These are phyloP conservation scores for Tolypocladium nubicola DNA, from an alignment of 2,329 filamentous ascomycete species.

Conservation along the genomic window DNA sequence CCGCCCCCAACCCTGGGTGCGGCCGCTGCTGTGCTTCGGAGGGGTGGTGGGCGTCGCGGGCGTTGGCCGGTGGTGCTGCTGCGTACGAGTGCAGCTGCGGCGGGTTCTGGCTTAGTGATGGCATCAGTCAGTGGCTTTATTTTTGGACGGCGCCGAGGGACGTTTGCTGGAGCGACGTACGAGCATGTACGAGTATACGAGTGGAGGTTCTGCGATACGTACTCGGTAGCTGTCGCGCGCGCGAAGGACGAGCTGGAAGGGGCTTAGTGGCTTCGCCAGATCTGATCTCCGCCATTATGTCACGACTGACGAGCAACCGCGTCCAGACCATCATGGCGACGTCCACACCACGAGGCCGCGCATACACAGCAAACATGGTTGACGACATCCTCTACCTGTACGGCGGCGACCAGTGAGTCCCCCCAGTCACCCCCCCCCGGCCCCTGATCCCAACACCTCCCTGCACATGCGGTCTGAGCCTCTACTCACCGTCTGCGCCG, in stretches of 20 bases:
- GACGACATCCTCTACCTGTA: conserved; percentile 23
- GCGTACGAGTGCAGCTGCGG: neutral
- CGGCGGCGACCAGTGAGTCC: conserved; percentile 27
- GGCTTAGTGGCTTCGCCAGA: neutral
- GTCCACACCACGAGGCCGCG: neutral
- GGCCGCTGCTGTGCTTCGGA: neutral
- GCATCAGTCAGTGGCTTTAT: neutral
- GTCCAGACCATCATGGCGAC: neutral
- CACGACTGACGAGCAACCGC: neutral
- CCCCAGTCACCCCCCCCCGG: neutral
- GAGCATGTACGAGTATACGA: neutral
- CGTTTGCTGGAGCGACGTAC: neutral
- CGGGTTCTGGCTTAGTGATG: neutral
- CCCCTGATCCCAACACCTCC: neutral
- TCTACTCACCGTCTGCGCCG: neutral
- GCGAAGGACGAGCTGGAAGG: neutral
- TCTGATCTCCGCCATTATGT: neutral
- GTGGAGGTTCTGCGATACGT: neutral
- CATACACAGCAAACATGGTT: conserved; percentile 2
- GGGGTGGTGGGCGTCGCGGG: neutral
- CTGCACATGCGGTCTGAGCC: neutral
- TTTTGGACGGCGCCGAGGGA: neutral
- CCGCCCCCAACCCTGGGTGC: neutral
- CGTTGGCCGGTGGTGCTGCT: no score
- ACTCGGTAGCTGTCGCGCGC: neutral